Evolutionary conservation across 2,329 filamentous ascomycete species (phyloP).

Genomic region (Talaromyces sp.): DNA sequence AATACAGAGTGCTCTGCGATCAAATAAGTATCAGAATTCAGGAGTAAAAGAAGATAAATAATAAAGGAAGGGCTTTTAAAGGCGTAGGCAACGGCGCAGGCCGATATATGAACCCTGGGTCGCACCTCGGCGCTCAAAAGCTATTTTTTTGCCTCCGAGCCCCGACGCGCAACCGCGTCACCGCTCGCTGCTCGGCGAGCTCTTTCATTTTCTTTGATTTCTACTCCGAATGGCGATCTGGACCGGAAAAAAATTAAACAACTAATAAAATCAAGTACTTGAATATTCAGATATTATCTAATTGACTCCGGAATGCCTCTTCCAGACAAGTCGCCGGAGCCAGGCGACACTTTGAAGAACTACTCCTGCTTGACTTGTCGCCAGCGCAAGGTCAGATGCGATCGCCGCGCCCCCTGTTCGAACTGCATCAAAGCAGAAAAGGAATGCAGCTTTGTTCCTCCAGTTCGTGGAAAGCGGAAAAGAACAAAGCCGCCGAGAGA

Average conservation of each 20-base stretch:
- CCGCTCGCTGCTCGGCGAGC: not conserved
- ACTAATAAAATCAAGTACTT: not conserved
- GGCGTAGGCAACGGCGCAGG: not conserved
- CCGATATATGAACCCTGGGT: not conserved
- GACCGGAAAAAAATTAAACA: not conserved
- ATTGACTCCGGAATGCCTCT: not conserved
- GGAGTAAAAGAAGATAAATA: not conserved
- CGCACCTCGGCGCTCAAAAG: not conserved
- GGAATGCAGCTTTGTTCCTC: conserved; percentile 30
- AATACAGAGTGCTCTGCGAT: not conserved
- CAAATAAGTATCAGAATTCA: not conserved
- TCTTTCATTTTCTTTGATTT: not conserved
- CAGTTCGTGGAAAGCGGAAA: conserved; percentile 5
- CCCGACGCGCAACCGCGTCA: not conserved
- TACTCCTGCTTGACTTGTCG: conserved; percentile 32
- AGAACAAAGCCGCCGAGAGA: not conserved
- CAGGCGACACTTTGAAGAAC: conserved; percentile 5
- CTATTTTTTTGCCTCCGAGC: not conserved
- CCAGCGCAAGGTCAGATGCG: conserved; percentile 40
- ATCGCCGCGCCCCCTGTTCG: conserved; percentile 37
- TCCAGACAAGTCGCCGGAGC: not conserved
- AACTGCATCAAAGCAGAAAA: conserved; percentile 39
- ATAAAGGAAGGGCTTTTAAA: not conserved
- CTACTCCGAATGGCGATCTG: not conserved
- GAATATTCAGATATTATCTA: not conserved